A percentile compares a stretch with the other conserved stretches of the same genome.
Evolutionary conservation across 176 grass and related monocot species (phyloP).

Genomic region (Bonia amplexicaulis): DNA sequence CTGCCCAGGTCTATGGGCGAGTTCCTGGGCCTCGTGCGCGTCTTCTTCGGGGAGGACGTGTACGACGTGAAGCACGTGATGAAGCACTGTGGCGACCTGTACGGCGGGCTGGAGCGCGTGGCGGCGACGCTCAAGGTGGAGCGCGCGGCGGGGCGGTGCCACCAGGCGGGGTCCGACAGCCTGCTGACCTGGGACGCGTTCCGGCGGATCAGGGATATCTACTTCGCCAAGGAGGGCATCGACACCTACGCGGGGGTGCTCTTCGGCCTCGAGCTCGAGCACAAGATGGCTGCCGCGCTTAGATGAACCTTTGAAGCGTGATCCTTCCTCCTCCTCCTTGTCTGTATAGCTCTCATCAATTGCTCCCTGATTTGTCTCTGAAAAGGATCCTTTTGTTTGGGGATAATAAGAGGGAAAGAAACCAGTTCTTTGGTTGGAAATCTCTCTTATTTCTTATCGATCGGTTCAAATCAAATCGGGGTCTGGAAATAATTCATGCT

Average conservation of each 20-base stretch:
- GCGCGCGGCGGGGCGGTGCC: conserved; percentile 47
- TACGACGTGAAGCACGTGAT: conserved; percentile 82
- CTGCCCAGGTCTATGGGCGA: conserved; percentile 39
- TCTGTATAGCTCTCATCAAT: not conserved
- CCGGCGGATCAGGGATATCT: conserved; percentile 41
- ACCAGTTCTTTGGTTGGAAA: conserved; percentile 8
- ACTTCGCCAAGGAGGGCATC: conserved; percentile 35
- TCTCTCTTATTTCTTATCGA: not conserved
- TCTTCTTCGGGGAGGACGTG: conserved; percentile 61
- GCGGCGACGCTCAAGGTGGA: conserved; percentile 41
- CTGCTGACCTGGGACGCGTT: conserved; percentile 78
- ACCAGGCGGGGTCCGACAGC: conserved; percentile 84
- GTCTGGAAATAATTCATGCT: too few species aligned
- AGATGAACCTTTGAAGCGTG: not conserved
- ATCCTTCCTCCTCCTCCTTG: not conserved
- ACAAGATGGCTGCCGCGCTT: not conserved
- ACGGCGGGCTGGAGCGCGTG: conserved; percentile 59
- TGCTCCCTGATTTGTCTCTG: not conserved
- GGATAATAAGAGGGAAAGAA: not conserved
- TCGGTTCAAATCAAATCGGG: too few species aligned
- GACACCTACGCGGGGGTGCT: conserved; percentile 43
- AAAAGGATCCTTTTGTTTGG: not conserved
- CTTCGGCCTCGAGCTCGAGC: conserved; percentile 42
- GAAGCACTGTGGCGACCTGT: conserved; percentile 31
- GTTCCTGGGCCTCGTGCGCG: conserved; percentile 46